These are phyloP conservation scores for Leccinum ochraceum DNA, from an alignment of 768 basidiomycete species.

Conservation along the genomic window DNA sequence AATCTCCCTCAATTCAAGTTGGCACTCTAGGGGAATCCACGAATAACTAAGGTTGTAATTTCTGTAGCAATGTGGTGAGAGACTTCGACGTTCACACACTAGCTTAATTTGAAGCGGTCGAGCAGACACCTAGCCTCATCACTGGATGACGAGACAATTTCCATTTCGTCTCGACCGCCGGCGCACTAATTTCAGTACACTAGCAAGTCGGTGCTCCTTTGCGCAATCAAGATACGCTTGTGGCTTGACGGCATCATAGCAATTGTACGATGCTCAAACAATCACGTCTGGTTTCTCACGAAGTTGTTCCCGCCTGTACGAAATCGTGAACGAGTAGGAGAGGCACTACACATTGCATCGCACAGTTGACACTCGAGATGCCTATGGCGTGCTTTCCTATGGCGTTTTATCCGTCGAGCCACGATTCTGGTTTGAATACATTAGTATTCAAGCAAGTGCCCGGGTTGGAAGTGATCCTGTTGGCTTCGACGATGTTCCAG, in stretches of 20 bases:
- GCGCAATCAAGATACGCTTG: slow-evolving; percentile 88
- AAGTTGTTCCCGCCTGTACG: slow-evolving; percentile 92
- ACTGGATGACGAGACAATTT: slow-evolving; percentile 26
- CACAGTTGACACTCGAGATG: slow-evolving; percentile 96
- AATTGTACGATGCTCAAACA: slow-evolving; percentile 66
- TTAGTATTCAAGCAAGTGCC: slow-evolving; percentile 94
- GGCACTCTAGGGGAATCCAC: background rate
- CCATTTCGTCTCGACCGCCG: background rate
- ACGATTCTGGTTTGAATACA: slow-evolving; percentile 93
- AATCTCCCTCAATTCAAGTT: slow-evolving; percentile 3
- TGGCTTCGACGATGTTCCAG: slow-evolving; percentile 91
- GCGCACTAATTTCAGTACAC: background rate
- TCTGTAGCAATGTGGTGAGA: background rate
- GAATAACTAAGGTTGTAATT: background rate
- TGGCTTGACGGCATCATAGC: slow-evolving; percentile 94
- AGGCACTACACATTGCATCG: slow-evolving; percentile 91
- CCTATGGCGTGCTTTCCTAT: slow-evolving; percentile 56
- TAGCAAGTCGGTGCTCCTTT: slow-evolving; percentile 74
- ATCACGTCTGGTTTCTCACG: slow-evolving; percentile 76
- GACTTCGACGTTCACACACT: background rate
- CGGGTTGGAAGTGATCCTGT: slow-evolving; percentile 94
- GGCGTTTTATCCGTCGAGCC: slow-evolving; percentile 80
- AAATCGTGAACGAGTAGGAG: slow-evolving; percentile 79
- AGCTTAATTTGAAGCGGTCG: slow-evolving; percentile 54
- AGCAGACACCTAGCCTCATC: slow-evolving; percentile 93